Evolutionary conservation across 805 yeast species (phyloP), one percentile per base, ranked within the genome.

Genomic region (Wickerhamomyces rabaulensis): DNA sequence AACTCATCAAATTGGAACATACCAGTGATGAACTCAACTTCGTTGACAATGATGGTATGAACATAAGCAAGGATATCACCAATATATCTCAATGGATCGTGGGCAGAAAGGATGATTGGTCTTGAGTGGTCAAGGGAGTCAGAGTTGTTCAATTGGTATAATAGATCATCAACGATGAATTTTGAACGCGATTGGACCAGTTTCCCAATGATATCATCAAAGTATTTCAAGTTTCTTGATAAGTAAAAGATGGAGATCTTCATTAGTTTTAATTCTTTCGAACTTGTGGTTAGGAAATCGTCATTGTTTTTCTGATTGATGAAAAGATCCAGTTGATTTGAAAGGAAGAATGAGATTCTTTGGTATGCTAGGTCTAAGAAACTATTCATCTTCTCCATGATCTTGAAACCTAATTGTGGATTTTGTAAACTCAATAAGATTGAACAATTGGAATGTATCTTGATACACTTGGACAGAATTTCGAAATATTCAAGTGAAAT

Each of bases 1-100:
- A 26, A 21, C 9, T 41, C 35, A 10, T 54, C 57, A 40, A 69
- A 65, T 40, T 74, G 74, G 46, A 92, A 82, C 43, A 92, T 65
- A 17, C 81, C 73, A 9, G 74, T 73, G 22, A 92, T 74, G 26
- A 84, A 73, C 59, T 94, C 99, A 37, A 81, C 75, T 63, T 94
- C 99, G 65, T 88, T 87, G 4, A 90, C 95, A 26, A 90, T 82
- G 5, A 87, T 75, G 2, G 91, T 79, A 61, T 94, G 97, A 2
- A 90, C 75, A 69, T 86, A 87, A 0, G 98, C 98, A 35, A 94
- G 68, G 27, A 94, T 74, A 61, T 90, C 97, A 22, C 97, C 95
- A 16, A 88, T 71, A 52, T 82, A 91, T 46, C 96, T 72, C 22
- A 82, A 71, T 1, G 97, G 87, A 61, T 92, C 96, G 61, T 85